Percentiles rank a stretch among this genome's conserved stretches.
Conservation (phyloP, 768 basidiomycete species). For the Lenzites betulinus region DNA sequence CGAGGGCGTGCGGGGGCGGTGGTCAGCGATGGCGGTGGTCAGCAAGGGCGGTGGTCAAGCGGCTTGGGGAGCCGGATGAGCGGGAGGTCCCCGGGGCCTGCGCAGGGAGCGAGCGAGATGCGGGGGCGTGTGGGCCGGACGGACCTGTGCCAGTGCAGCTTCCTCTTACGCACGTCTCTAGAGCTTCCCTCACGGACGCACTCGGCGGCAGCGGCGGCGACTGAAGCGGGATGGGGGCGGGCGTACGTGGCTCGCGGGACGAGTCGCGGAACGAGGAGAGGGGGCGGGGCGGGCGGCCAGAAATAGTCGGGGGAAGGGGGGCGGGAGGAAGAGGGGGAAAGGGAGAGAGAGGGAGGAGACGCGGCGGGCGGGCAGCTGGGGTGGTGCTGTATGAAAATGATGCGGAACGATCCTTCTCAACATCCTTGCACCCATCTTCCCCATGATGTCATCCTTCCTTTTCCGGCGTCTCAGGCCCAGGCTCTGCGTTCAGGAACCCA, state of each 20-base stretch:
- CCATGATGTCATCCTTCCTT: slow-evolving; percentile 26
- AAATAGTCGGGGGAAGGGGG: slow-evolving; percentile 7
- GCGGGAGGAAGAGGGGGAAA: slow-evolving; percentile 22
- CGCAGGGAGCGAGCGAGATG: too few relatives aligned
- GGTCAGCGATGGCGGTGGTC: slow-evolving; percentile 14
- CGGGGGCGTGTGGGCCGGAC: slow-evolving; percentile 3
- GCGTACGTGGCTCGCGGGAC: too few relatives aligned
- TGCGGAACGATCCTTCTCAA: slow-evolving; percentile 22
- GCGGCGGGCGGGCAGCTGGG: slow-evolving; percentile 17
- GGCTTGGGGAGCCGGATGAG: too few relatives aligned
- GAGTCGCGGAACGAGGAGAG: slow-evolving; percentile 28
- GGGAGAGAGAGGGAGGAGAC: slow-evolving; percentile 17
- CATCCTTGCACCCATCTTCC: slow-evolving; percentile 18
- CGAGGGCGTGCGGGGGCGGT: slow-evolving; percentile 4
- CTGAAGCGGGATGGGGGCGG: slow-evolving; percentile 6
- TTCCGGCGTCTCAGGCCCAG: slow-evolving; percentile 11
- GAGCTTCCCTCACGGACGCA: neutral
- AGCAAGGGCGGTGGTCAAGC: neutral
- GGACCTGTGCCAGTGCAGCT: too few relatives aligned
- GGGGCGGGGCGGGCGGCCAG: slow-evolving; percentile 29
- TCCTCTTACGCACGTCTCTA: too few relatives aligned
- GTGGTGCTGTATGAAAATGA: slow-evolving; percentile 25
- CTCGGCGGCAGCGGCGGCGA: slow-evolving; percentile 9
- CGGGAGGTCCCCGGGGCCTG: too few relatives aligned
- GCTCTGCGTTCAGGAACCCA: slow-evolving; percentile 20